phyloP scores from a whole-genome alignment of 192 early-diverging fungal genomes.

The Mycoemilia scoparia region DNA sequence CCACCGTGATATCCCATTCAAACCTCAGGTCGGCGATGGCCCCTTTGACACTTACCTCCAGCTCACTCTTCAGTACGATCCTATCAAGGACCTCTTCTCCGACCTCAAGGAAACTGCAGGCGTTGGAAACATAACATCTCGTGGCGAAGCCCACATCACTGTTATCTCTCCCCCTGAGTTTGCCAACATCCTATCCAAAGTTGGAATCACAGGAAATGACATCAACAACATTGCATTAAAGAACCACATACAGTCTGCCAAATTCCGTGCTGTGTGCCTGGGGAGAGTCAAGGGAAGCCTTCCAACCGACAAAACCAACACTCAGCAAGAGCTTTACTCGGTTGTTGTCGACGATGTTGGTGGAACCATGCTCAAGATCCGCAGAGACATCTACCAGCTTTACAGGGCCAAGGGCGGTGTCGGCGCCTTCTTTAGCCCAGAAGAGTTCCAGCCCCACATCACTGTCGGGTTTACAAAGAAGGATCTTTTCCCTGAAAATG shows the following conservation, averaged over 20 bases:
- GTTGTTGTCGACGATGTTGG: slow-evolving; percentile 28
- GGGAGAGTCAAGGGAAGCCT: slow-evolving; percentile 30
- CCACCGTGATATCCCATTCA: slow-evolving; percentile 25
- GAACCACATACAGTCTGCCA: slow-evolving; percentile 33
- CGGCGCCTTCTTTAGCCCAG: slow-evolving; percentile 44
- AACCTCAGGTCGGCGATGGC: slow-evolving; percentile 13
- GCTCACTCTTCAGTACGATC: slow-evolving; percentile 37
- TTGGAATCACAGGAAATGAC: slow-evolving; percentile 42
- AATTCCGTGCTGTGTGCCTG: slow-evolving; percentile 37
- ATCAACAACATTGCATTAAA: slow-evolving; percentile 35
- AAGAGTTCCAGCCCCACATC: slow-evolving; percentile 45
- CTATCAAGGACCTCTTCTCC: slow-evolving; percentile 30
- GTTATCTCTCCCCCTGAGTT: slow-evolving; percentile 52
- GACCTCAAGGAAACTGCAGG: slow-evolving; percentile 25
- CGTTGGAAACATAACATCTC: slow-evolving; percentile 13
- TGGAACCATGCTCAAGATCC: slow-evolving; percentile 27
- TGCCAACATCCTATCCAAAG: slow-evolving; percentile 28
- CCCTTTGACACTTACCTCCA: slow-evolving; percentile 35
- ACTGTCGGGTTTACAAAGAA: slow-evolving; percentile 44
- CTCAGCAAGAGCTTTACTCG: slow-evolving; percentile 13
- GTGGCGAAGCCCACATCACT: slow-evolving; percentile 55
- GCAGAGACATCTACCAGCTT: slow-evolving; percentile 33
- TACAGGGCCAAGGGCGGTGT: slow-evolving; percentile 44
- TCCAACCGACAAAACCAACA: slow-evolving; percentile 7
- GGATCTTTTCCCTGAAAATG: slow-evolving; percentile 47